Percentiles rank a stretch among this genome's conserved stretches.
Evolutionary conservation across 768 basidiomycete species (phyloP).

Genomic region (Hydnomerulius pinastri): DNA sequence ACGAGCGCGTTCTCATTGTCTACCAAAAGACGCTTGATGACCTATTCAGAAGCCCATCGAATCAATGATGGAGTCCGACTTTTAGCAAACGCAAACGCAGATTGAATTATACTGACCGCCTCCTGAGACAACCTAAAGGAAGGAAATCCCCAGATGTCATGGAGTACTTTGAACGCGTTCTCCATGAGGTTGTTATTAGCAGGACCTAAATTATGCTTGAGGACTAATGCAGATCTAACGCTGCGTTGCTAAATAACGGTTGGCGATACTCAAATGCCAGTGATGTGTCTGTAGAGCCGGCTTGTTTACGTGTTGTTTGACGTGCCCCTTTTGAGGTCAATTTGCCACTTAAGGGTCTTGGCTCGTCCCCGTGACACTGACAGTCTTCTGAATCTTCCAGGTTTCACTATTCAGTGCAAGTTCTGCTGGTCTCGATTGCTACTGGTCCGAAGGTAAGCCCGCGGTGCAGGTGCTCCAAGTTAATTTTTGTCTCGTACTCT

Average conservation of each 20-base stretch:
- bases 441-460: no score
- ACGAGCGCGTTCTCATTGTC: conserved; percentile 44
- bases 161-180: conserved; percentile 30
- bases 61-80: no score
- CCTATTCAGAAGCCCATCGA: no score
- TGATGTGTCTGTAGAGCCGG: not conserved
- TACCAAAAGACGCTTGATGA: conserved; percentile 40
- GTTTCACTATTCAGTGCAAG: no score
- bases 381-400: not conserved
- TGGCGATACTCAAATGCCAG: no score
- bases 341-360: not conserved
- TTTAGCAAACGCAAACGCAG: no score
- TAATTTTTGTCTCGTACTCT: no score
- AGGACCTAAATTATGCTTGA: no score
- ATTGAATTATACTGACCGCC: conserved; percentile 22
- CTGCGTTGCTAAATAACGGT: no score
- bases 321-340: not conserved
- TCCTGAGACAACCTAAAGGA: conserved; percentile 42
- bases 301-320: conserved; percentile 13
- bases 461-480: no score
- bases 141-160: conserved; percentile 37
- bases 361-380: not conserved
- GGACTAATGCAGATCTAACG: no score
- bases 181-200: conserved; percentile 36
- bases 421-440: no score